phyloP scores from a whole-genome alignment of 2,329 filamentous ascomycete species.

The Aureobasidium zeae region DNA sequence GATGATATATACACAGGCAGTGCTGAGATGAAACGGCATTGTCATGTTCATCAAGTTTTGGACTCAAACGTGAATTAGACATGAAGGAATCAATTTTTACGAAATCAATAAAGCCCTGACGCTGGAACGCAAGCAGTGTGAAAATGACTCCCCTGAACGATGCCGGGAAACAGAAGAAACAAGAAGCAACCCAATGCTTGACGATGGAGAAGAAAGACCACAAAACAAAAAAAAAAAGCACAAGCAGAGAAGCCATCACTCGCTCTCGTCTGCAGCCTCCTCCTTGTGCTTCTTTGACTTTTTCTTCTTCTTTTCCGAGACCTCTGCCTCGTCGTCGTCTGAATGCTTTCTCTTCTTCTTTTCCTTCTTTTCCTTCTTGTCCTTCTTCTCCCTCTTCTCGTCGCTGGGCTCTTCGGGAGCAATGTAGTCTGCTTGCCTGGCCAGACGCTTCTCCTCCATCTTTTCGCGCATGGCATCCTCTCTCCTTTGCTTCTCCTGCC shows the following conservation, averaged over 20 bases:
- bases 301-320: slow-evolving; percentile 13
- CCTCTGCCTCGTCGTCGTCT: slow-evolving; percentile 26
- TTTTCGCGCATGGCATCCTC: slow-evolving; percentile 78
- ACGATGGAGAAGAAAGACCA: background rate
- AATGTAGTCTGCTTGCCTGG: slow-evolving; percentile 76
- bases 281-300: slow-evolving; percentile 15
- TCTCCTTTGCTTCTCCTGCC: slow-evolving; percentile 67
- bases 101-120: slow-evolving; percentile 1
- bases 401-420: slow-evolving; percentile 67
- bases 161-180: background rate
- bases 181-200: background rate
- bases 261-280: slow-evolving; percentile 10
- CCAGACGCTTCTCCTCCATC: slow-evolving; percentile 78
- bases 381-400: slow-evolving; percentile 35
- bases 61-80: background rate
- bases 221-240: background rate
- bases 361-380: slow-evolving; percentile 35
- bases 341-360: slow-evolving; percentile 22
- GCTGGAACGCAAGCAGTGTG: slow-evolving; percentile 15
- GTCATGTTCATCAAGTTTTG: background rate
- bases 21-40: background rate
- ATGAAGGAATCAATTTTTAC: slow-evolving; percentile 1
- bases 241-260: no score
- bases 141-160: background rate
- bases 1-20: slow-evolving; percentile 14